Conservation (phyloP, 805 yeast species). For the Candida sanyiensis region DNA sequence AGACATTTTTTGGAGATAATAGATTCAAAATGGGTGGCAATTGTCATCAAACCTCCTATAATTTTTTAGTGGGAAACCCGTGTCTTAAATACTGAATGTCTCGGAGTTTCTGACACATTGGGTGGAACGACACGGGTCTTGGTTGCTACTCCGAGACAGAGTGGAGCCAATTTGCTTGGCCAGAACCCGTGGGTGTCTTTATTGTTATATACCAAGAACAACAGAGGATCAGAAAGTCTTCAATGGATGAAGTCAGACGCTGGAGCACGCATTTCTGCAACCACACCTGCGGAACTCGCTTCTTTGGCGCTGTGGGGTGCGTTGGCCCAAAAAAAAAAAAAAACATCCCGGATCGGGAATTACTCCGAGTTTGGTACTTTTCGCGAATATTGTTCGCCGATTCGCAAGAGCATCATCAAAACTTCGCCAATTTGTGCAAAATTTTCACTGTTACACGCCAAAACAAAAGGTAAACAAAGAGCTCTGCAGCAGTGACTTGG, state of each 20-base stretch:
- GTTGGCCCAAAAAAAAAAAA: not conserved
- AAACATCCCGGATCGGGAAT: constrained; percentile 1
- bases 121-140: not conserved
- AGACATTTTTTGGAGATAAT: constrained; percentile 3
- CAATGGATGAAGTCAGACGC: too few species aligned
- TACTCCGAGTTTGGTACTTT: not conserved
- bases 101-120: not conserved
- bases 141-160: too few species aligned
- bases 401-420: constrained; percentile 2
- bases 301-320: not conserved
- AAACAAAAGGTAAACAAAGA: constrained; percentile 9
- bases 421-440: constrained; percentile 8
- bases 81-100: not conserved
- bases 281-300: too few species aligned
- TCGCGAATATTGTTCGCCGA: constrained; percentile 3
- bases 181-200: too few species aligned
- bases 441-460: constrained; percentile 6
- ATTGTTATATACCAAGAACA: too few species aligned
- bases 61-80: not conserved
- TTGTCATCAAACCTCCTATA: too few species aligned
- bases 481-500: too few species aligned
- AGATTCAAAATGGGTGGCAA: not conserved
- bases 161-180: too few species aligned
- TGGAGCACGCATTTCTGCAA: not conserved
- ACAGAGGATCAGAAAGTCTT: not conserved